Conservation (phyloP, 2,329 filamentous ascomycete genomes). For the Colletotrichum cordylinicola region DNA sequence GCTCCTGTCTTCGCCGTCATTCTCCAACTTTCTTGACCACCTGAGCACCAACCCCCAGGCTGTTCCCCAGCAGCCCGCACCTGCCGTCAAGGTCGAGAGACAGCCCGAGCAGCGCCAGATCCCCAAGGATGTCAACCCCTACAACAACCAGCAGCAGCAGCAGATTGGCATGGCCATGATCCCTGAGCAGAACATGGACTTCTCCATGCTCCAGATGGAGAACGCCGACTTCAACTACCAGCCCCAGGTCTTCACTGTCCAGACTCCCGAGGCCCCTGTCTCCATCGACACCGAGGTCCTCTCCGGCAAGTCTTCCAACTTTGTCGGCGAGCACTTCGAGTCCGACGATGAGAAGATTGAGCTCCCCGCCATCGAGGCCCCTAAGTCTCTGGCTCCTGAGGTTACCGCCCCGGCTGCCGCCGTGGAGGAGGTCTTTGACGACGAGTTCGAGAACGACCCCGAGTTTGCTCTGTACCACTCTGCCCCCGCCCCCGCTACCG, state of each 20-base stretch:
- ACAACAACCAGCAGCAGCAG: slow-evolving; percentile 62
- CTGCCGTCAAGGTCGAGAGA: slow-evolving; percentile 37
- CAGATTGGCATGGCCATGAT: slow-evolving; percentile 85
- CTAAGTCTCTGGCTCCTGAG: slow-evolving; percentile 37
- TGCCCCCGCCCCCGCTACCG: slow-evolving; percentile 28
- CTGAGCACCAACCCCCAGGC: slow-evolving; percentile 65
- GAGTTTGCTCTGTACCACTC: slow-evolving; percentile 67
- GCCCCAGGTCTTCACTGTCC: slow-evolving; percentile 78
- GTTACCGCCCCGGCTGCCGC: slow-evolving; percentile 29
- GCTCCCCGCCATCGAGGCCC: slow-evolving; percentile 57
- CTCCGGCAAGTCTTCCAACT: slow-evolving; percentile 73
- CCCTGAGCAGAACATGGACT: slow-evolving; percentile 79
- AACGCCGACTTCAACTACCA: slow-evolving; percentile 63
- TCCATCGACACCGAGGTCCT: slow-evolving; percentile 65
- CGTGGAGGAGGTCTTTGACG: slow-evolving; percentile 43
- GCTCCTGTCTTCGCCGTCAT: slow-evolving; percentile 80
- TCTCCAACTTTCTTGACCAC: slow-evolving; percentile 80
- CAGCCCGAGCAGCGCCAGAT: slow-evolving; percentile 38
- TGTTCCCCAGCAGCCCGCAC: slow-evolving; percentile 36
- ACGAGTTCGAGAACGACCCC: slow-evolving; percentile 67
- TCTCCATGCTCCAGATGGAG: slow-evolving; percentile 72
- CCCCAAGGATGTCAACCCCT: slow-evolving; percentile 72
- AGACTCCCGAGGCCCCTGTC: slow-evolving; percentile 70
- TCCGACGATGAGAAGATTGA: slow-evolving; percentile 62
- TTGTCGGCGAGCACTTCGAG: slow-evolving; percentile 51